phyloP scores from a whole-genome alignment of 306 rosid species.

The Pyrus communis region DNA sequence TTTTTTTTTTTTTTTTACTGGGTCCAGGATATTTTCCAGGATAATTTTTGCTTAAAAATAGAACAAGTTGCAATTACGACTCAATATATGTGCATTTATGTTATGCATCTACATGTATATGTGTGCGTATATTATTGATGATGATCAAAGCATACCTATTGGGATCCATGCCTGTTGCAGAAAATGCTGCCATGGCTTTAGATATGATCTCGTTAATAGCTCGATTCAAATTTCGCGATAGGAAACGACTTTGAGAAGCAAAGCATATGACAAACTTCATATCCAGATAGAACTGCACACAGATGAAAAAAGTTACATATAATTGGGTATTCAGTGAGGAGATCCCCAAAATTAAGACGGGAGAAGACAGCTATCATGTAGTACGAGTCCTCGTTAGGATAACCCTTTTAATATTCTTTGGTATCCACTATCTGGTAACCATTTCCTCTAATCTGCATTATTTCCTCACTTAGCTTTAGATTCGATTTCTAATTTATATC shows the following conservation, averaged over 20 bases:
- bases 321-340: neutral
- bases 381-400: neutral
- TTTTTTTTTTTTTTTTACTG: too few relatives aligned
- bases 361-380: neutral
- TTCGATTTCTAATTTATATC: neutral
- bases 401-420: neutral
- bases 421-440: neutral
- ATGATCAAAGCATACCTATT: slow-evolving; percentile 40
- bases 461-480: too few relatives aligned
- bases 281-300: slow-evolving; percentile 91
- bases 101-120: neutral
- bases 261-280: slow-evolving; percentile 96
- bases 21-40: too few relatives aligned
- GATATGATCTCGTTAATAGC: slow-evolving; percentile 83
- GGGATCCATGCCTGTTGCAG: slow-evolving; percentile 93
- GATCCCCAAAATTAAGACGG: neutral
- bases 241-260: slow-evolving; percentile 88
- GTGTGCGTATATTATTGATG: neutral
- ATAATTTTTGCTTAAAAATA: too few relatives aligned
- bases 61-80: too few relatives aligned
- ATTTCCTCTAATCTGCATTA: neutral
- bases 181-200: slow-evolving; percentile 78
- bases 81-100: too few relatives aligned
- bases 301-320: slow-evolving; percentile 7
- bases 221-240: slow-evolving; percentile 79